Evolutionary conservation across 805 yeast species (phyloP), one percentile per base, ranked within the genome.

Genomic region (Ogataea methanolica): DNA sequence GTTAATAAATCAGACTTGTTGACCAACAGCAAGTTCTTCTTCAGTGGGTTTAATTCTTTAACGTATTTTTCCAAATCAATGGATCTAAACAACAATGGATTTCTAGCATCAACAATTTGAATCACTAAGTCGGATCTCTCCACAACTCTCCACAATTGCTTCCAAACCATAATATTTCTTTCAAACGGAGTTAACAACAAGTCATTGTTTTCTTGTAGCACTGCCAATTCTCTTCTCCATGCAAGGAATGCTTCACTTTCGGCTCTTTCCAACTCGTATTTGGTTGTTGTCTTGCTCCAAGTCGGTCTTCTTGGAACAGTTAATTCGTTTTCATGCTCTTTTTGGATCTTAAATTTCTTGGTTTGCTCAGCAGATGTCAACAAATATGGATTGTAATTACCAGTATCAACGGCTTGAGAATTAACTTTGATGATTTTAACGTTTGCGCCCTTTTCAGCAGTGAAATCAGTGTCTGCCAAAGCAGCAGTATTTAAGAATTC

Each of bases 41-140:
- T 94, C 43, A 79, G 68, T n/a, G 82, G 79, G 54, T 85, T 83
- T 40, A 88, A 62, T 54, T 88, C 96, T 46, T 76, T 72, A 19
- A 90, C 97, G 61, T 94, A 94, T 22, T 68, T 74, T 55, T 88
- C 98, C 61, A 61, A 75, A 69, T 94, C 98, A 23, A 79, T 79
- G 1, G 97, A 90, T 63, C 98, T 78, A 72, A 89, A 94, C 50
- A 89, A 73, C 49, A 91, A 69, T 5, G 99, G 99, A 63, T 88
- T 90, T 69, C 99, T 79, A 12, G 97, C 98, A 71, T 94, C 99
- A 29, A 94, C 98, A 71, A 94, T 94, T 66, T 94, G 99, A 6
- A 94, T 97, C 36, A 94, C 81, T 58, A 94, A 74, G 66, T 92
- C 97, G 22, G 94, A 88, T 62, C 98, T 80, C 67, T 94, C 99